A percentile compares a stretch with the other conserved stretches of the same genome.
phyloP scores from a whole-genome alignment of 2,329 filamentous ascomycete species.

The Hymenoscyphus albidus region DNA sequence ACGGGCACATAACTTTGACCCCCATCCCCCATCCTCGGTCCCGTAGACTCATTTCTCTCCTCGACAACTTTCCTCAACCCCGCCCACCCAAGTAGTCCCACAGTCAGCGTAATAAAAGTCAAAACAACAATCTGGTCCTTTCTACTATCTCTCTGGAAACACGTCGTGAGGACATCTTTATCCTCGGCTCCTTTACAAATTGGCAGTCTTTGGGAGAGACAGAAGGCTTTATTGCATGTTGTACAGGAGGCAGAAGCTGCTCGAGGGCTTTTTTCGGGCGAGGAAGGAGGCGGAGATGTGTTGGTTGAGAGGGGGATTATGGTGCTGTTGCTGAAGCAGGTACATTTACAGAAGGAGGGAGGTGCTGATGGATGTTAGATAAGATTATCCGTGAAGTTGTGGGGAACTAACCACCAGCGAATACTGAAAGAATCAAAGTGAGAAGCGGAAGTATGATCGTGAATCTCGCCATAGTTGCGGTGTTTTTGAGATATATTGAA shows the following conservation, averaged over 20 bases:
- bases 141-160: constrained; percentile 63
- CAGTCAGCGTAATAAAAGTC: constrained; percentile 57
- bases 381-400: not conserved
- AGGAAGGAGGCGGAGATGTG: constrained; percentile 22
- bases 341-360: constrained; percentile 67
- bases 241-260: constrained; percentile 48
- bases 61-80: constrained; percentile 48
- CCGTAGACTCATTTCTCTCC: constrained; percentile 32
- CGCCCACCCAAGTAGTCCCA: constrained; percentile 58
- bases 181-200: constrained; percentile 61
- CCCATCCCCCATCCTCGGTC: constrained; percentile 19
- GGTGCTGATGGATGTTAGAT: constrained; percentile 44
- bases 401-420: constrained; percentile 30
- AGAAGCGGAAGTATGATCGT: constrained; percentile 24
- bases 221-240: constrained; percentile 63
- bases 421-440: constrained; percentile 25
- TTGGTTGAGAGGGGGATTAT: constrained; percentile 53
- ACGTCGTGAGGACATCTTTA: constrained; percentile 58
- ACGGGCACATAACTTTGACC: constrained; percentile 28
- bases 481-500: not conserved
- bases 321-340: constrained; percentile 66
- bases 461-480: constrained; percentile 21
- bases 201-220: constrained; percentile 54
- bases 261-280: constrained; percentile 24
- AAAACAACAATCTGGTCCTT: constrained; percentile 66